phyloP scores from a whole-genome alignment of 140 eudicot species.

The Senecio squalidus region DNA sequence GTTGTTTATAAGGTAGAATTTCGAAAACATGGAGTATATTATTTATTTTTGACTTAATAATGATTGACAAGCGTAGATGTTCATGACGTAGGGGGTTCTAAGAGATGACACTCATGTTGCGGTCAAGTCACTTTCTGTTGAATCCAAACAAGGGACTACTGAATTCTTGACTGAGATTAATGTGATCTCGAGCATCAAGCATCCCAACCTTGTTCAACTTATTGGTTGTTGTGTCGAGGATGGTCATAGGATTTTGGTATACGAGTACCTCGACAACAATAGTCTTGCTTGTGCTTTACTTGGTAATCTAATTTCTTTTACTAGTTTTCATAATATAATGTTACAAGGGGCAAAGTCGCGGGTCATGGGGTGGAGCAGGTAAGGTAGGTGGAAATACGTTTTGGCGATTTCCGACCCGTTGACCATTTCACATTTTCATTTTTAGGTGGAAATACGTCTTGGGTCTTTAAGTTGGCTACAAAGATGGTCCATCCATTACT shows the following conservation, averaged over 20 bases:
- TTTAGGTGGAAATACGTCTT: no score
- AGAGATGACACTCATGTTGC: conserved; percentile 65
- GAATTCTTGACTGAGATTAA: conserved; percentile 71
- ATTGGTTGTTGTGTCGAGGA: conserved; percentile 84
- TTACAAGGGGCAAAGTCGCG: no score
- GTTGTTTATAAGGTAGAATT: conserved; percentile 49
- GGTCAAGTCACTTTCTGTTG: conserved; percentile 61
- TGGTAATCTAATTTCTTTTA: conserved; percentile 36
- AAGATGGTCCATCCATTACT: no score
- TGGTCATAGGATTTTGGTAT: conserved; percentile 50
- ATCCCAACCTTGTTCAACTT: conserved; percentile 72
- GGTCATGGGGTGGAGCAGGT: no score
- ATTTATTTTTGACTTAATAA: no score
- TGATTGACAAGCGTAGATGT: no score
- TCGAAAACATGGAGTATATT: background rate
- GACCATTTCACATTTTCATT: no score
- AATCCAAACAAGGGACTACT: conserved; percentile 63
- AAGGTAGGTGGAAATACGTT: no score
- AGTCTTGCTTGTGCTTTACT: conserved; percentile 69
- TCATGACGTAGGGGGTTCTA: conserved; percentile 59
- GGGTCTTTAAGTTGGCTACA: no score
- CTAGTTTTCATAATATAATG: no score
- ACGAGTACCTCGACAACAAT: conserved; percentile 64
- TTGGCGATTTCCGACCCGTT: no score
- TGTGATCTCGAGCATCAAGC: conserved; percentile 52